Base-by-base conservation (phyloP, 192 early-diverging fungal species). In the Rhizophagus prolifer region DNA sequence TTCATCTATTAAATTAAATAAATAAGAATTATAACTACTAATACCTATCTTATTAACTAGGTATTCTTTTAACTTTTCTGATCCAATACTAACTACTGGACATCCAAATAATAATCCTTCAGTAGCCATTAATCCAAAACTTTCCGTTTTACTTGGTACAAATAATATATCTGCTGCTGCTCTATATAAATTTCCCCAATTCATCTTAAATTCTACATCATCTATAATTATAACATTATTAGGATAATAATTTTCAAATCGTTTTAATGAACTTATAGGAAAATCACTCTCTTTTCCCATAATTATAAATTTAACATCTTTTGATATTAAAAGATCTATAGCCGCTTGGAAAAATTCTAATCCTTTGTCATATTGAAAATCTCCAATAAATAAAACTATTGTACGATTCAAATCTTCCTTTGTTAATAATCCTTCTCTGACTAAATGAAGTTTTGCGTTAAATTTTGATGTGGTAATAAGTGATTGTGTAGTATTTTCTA, bases 71-170 rank as follows among this genome's bases (percentile, higher is more conserved):
- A 87, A 64, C 13, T 84, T 86, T 25, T 85, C 88, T 4, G 79
- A 85, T 34, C 85, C 85, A 1, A 81, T 83, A 1, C 85, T 83
- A 31, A 89, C 83, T n/a, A 89, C 79, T 25, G 83, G 68, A 9
- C 82, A 79, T 19, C 88, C 88, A 81, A 89, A 89, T n/a, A 87
- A 72, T 9, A 89, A 78, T 12, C 86, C 88, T 70, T 89, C 88
- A 7, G 76, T 85, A 9, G 86, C 88, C 0, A 84, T 85, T 1
- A 86, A 75, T 0, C 88, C 88, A 80, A 86, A 87, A 46, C 82
- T 84, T 66, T 89, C 86, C 0, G 86, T 86, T 54, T 83, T n/a
- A 4, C 82, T 85, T 0, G 86, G 86, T 16, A 89, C 85, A 62
- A 86, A 77, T 8, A 86, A 74, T 79, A 84, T 84, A 74, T 89